These are phyloP conservation scores for Deinandra increscens DNA, from an alignment of 129 eudicot genomes.

Conservation along the genomic window DNA sequence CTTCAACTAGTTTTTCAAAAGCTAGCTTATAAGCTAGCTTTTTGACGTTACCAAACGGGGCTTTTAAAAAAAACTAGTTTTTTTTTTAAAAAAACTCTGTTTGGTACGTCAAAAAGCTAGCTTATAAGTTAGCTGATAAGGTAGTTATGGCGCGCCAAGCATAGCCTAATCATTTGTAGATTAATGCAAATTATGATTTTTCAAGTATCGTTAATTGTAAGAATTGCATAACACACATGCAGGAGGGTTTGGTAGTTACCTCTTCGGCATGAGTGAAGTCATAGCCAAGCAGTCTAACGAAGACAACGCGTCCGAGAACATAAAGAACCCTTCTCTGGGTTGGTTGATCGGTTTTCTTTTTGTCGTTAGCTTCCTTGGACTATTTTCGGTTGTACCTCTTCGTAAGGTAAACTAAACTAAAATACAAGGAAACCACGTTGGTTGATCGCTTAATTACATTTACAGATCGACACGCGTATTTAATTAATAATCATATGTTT, in stretches of 20 bases:
- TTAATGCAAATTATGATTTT: not conserved
- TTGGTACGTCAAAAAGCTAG: no score
- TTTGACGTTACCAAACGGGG: no score
- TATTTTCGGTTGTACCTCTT: conserved; percentile 87
- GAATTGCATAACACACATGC: conserved; percentile 14
- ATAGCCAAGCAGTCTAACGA: conserved; percentile 72
- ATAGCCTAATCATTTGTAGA: no score
- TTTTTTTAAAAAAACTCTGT: no score
- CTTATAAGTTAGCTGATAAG: no score
- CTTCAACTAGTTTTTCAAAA: no score
- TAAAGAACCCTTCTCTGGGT: conserved; percentile 61
- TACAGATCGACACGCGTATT: not conserved
- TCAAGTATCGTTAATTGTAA: not conserved
- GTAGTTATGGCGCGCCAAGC: no score
- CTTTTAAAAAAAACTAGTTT: no score
- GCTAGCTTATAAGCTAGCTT: no score
- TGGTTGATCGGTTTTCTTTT: conserved; percentile 95
- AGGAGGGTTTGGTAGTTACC: conserved; percentile 98
- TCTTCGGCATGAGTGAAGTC: conserved; percentile 88
- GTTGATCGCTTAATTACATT: not conserved
- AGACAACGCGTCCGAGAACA: conserved; percentile 40
- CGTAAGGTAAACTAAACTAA: conserved; percentile 57
- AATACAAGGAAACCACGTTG: not conserved
- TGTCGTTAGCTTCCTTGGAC: conserved; percentile 93
- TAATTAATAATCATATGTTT: conserved; percentile 2